These are phyloP conservation scores for Tylopilus sp. DNA, from an alignment of 1,284 basidiomycete species.

Conservation along the genomic window DNA sequence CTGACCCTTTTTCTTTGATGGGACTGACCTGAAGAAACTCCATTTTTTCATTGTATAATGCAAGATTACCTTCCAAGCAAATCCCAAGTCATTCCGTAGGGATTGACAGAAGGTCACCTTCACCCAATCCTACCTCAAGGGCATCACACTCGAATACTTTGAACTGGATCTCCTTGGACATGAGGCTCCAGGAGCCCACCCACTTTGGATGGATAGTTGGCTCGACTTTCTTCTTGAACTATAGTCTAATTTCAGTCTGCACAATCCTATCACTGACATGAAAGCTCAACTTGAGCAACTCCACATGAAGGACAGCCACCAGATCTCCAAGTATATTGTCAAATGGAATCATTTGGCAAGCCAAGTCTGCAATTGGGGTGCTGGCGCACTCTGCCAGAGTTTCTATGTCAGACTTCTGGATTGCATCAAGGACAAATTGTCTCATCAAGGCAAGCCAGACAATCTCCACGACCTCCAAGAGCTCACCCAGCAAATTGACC, in stretches of 20 bases:
- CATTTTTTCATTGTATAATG: too few relatives aligned
- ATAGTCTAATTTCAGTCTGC: not conserved
- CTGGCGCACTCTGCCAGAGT: not conserved
- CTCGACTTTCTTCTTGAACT: too few relatives aligned
- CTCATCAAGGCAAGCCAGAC: not conserved
- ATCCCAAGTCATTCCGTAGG: too few relatives aligned
- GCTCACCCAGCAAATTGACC: not conserved
- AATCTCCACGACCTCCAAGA: not conserved
- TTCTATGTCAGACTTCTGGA: not conserved
- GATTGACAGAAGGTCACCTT: not conserved
- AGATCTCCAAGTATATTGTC: not conserved
- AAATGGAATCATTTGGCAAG: not conserved
- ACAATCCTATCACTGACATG: not conserved
- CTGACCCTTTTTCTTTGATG: too few relatives aligned
- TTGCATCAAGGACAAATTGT: not conserved
- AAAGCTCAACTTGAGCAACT: not conserved
- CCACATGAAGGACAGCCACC: not conserved
- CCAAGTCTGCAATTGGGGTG: not conserved
- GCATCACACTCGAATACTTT: not conserved
- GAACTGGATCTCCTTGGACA: not conserved
- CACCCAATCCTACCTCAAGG: too few relatives aligned
- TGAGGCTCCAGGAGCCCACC: not conserved
- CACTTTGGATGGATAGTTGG: not conserved
- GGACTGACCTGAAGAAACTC: too few relatives aligned
- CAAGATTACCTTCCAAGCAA: too few relatives aligned